Evolutionary conservation across 371 early-diverging fungal species (phyloP), one percentile per base, ranked within the genome.

Genomic region (Rhizopus arrhizus): DNA sequence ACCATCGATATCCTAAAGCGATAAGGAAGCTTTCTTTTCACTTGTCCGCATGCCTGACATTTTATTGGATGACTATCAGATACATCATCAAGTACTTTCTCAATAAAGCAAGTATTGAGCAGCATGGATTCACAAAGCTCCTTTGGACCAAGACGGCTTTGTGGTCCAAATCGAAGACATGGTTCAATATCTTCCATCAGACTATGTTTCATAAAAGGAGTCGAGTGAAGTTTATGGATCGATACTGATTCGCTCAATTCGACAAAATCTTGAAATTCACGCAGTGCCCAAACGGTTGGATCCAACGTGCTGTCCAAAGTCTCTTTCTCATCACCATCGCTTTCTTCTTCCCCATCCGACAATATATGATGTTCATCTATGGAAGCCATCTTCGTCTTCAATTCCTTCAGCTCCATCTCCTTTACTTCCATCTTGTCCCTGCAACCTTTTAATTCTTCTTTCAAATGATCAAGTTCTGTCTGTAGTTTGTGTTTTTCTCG

Each of bases 151-250:
- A 91, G 81, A 10, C 91, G 84, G 13, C 94, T 87, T 40, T 78
- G 90, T 8, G 91, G 90, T 6, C 95, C 94, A 68, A 95, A 94
- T 31, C 91, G 85, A 60, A 96, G 80, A 64, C 94, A 94, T 11
- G 94, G 91, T 58, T 84, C 84, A 12, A 93, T 78, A 56, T 93
- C 94, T 59, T 90, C 92, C n/a, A 75, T 77, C 12, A 87, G 72
- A 16, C 81, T 81, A 42, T 85, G 85, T 53, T 88, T 86, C 76
- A 93, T 84, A 15, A 34, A 65, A 5, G 53, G 33, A 5, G 15
- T 48, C 36, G 76, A 78, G 62, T 89, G 82, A 57, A 93, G 66
- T 65, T 92, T 87, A 58, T 72, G 64, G 52, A 86, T 66, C 51
- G 85, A 86, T 29, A 78, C 62, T 4, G 72, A 65, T 45, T 82